Percentiles rank a stretch among this genome's conserved stretches.
Conservation (phyloP, 2,329 filamentous ascomycete genomes). For the Diaporthe australafricana region DNA sequence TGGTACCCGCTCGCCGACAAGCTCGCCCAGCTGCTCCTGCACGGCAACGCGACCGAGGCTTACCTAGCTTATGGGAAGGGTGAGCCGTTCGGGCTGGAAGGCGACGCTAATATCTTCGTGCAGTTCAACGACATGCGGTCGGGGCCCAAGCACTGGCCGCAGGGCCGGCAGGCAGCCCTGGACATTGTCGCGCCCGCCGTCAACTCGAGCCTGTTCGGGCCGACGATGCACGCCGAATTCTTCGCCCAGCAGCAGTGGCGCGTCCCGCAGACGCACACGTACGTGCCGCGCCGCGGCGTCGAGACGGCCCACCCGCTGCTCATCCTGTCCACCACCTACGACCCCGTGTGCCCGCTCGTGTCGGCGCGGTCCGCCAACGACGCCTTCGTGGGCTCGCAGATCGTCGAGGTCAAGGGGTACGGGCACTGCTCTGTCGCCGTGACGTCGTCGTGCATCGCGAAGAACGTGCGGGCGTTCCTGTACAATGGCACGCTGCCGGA, state of each 20-base stretch:
- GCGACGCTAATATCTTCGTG: conserved; percentile 46
- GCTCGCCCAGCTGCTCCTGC: conserved; percentile 47
- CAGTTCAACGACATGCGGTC: conserved; percentile 47
- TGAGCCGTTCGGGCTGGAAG: conserved; percentile 38
- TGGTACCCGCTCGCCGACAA: conserved; percentile 52
- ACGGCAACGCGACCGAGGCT: conserved; percentile 54
- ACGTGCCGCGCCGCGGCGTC: conserved; percentile 44
- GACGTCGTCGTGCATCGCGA: conserved; percentile 50
- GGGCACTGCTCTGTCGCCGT: conserved; percentile 55
- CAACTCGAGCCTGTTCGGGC: conserved; percentile 47
- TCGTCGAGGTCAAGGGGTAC: conserved; percentile 56
- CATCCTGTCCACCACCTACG: conserved; percentile 65
- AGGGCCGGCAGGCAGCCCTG: conserved; percentile 47
- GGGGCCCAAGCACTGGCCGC: conserved; percentile 48
- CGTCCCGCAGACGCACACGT: conserved; percentile 45
- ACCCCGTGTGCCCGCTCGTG: conserved; percentile 65
- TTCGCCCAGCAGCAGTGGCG: conserved; percentile 48
- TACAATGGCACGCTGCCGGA: conserved; percentile 52
- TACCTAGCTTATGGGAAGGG: conserved; percentile 49
- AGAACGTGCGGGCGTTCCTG: conserved; percentile 51
- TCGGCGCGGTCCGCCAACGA: conserved; percentile 51
- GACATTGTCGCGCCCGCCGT: conserved; percentile 49
- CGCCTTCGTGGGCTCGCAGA: conserved; percentile 50
- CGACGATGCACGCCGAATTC: conserved; percentile 41
- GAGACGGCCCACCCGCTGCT: conserved; percentile 63